Evolutionary conservation across 768 basidiomycete genomes (phyloP).

Genomic region (Panaeolus cyanescens): DNA sequence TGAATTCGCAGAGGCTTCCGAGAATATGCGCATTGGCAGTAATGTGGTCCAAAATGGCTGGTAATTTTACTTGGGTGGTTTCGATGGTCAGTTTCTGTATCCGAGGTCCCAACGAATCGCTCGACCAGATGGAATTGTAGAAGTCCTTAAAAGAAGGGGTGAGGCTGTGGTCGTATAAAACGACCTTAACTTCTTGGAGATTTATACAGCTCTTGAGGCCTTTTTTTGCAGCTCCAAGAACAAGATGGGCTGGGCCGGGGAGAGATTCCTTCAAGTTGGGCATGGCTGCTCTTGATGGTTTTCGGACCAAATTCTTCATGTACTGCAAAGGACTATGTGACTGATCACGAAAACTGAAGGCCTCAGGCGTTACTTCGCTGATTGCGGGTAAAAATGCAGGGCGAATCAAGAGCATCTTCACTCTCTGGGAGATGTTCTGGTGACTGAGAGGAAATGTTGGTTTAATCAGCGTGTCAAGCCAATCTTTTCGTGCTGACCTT

Average conservation of each 20-base stretch:
- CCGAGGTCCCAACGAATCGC: slow-evolving; percentile 16
- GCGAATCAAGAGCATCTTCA: slow-evolving; percentile 24
- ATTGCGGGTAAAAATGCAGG: slow-evolving; percentile 27
- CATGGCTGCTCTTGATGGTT: neutral
- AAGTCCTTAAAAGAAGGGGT: slow-evolving; percentile 19
- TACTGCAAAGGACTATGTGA: neutral
- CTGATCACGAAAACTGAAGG: neutral
- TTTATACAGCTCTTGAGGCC: slow-evolving; percentile 16
- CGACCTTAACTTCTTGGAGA: slow-evolving; percentile 23
- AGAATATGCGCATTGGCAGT: neutral
- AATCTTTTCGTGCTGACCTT: slow-evolving; percentile 9
- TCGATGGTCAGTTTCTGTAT: slow-evolving; percentile 22
- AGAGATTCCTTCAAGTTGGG: neutral
- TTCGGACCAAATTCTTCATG: neutral
- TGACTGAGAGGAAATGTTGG: slow-evolving; percentile 10
- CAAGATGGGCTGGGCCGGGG: neutral
- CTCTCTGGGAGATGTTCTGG: slow-evolving; percentile 19
- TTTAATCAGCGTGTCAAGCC: no score
- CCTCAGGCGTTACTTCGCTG: slow-evolving; percentile 9
- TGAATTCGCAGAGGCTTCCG: neutral
- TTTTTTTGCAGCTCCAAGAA: slow-evolving; percentile 14
- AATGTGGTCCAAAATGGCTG: slow-evolving; percentile 14
- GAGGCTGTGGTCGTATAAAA: slow-evolving; percentile 25
- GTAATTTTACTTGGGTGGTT: slow-evolving; percentile 22
- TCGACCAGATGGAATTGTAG: slow-evolving; percentile 19